A percentile compares a stretch with the other conserved stretches of the same genome.
phyloP scores from a whole-genome alignment of 228 moss, liverwort and hornwort genomes.

The Sphagnum magellanicum region DNA sequence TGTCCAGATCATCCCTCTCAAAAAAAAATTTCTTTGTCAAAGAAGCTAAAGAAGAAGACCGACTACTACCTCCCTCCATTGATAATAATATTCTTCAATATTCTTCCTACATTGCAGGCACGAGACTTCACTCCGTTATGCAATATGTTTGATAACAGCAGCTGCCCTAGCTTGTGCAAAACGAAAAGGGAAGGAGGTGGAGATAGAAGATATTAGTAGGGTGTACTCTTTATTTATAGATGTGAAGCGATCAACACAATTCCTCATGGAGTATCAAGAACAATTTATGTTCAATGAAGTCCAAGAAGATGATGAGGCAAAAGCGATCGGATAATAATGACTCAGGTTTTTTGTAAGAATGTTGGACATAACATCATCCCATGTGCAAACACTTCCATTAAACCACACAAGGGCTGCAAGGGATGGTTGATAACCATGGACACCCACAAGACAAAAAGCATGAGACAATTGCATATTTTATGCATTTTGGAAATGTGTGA shows the following conservation, averaged over 20 bases:
- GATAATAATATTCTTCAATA: neutral
- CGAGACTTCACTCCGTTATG: slow-evolving; percentile 73
- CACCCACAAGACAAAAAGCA: too few relatives aligned
- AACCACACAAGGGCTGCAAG: too few relatives aligned
- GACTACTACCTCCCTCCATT: neutral
- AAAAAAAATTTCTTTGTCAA: neutral
- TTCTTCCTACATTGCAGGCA: slow-evolving; percentile 20
- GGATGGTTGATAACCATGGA: too few relatives aligned
- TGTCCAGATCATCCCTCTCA: neutral
- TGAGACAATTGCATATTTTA: too few relatives aligned
- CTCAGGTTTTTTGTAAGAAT: too few relatives aligned
- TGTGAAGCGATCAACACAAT: slow-evolving; percentile 73
- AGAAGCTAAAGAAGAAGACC: neutral
- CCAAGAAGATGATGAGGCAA: slow-evolving; percentile 40
- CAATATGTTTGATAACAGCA: slow-evolving; percentile 75
- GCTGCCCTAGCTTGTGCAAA: slow-evolving; percentile 69
- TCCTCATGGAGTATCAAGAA: slow-evolving; percentile 77
- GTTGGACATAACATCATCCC: too few relatives aligned
- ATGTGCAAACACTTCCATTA: too few relatives aligned
- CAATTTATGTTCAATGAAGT: slow-evolving; percentile 79
- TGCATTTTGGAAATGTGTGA: too few relatives aligned
- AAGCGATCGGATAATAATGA: slow-evolving; percentile 7
- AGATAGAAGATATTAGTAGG: slow-evolving; percentile 68
- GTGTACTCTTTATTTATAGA: slow-evolving; percentile 69
- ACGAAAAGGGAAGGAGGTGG: slow-evolving; percentile 69